Conservation (phyloP, 192 early-diverging fungal genomes). For the Coemansia biformis region DNA sequence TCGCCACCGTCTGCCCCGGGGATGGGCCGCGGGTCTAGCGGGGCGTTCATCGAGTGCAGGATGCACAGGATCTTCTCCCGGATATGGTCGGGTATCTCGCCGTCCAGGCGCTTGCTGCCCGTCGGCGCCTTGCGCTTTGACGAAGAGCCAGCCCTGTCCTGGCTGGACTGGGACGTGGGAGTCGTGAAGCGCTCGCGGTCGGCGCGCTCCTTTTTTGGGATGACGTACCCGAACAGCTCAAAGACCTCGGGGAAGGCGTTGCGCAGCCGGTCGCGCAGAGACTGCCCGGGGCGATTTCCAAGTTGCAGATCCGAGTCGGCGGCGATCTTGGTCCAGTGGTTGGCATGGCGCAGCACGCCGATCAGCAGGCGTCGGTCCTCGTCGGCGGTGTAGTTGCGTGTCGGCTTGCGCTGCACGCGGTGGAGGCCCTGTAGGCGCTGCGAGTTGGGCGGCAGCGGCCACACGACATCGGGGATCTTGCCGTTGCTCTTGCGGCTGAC, state of each 20-base stretch:
- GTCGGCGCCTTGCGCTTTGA: constrained; percentile 44
- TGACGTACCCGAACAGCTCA: constrained; percentile 48
- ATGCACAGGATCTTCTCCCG: constrained; percentile 27
- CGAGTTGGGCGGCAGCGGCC: constrained; percentile 48
- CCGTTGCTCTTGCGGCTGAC: constrained; percentile 14
- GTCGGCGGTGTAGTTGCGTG: constrained; percentile 47
- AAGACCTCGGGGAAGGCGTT: constrained; percentile 52
- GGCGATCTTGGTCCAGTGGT: constrained; percentile 50
- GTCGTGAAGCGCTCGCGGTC: constrained; percentile 33
- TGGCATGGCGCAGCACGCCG: constrained; percentile 43
- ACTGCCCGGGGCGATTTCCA: constrained; percentile 43
- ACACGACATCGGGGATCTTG: constrained; percentile 49
- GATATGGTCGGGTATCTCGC: constrained; percentile 36
- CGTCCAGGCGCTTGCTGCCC: constrained; percentile 44
- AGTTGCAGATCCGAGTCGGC: constrained; percentile 43
- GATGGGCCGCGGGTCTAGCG: constrained; percentile 44
- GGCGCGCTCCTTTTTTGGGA: constrained; percentile 49
- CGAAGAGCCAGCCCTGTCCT: neutral
- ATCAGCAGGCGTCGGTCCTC: constrained; percentile 44
- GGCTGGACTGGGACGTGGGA: neutral
- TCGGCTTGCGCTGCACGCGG: constrained; percentile 49
- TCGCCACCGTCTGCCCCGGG: constrained; percentile 12
- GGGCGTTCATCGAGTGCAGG: constrained; percentile 25
- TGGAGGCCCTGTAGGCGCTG: constrained; percentile 48
- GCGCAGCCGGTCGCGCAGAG: constrained; percentile 47